Conservation (phyloP, 441 rosid species). For the Melastoma candidum region DNA sequence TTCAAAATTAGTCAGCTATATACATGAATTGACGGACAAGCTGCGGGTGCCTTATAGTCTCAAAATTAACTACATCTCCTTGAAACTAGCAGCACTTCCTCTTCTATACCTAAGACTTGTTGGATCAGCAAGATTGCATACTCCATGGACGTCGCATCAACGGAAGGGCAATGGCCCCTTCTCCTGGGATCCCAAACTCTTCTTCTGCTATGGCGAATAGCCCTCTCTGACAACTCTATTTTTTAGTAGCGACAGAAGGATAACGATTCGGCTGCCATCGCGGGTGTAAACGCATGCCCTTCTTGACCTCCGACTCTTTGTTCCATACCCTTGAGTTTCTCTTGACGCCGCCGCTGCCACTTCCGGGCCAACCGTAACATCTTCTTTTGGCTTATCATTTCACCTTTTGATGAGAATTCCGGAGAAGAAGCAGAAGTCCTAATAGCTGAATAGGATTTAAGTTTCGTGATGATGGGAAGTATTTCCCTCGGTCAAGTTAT, state of each 20-base stretch:
- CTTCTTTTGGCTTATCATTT: constrained; percentile 10
- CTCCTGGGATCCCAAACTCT: constrained; percentile 2
- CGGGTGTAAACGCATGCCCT: neutral
- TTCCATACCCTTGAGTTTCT: too few relatives aligned
- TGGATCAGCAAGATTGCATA: neutral
- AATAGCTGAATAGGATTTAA: too few relatives aligned
- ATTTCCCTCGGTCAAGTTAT: too few relatives aligned
- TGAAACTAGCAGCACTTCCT: neutral
- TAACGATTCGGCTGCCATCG: neutral
- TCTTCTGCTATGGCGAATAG: constrained; percentile 3
- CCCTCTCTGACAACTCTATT: neutral
- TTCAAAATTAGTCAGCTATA: too few relatives aligned
- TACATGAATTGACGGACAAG: too few relatives aligned
- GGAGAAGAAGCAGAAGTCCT: too few relatives aligned
- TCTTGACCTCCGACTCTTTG: neutral
- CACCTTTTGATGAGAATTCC: neutral
- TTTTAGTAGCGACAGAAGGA: neutral
- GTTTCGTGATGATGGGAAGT: too few relatives aligned
- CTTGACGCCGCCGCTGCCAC: neutral
- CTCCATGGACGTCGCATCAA: constrained; percentile 3
- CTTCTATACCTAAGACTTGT: neutral
- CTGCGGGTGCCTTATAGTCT: too few relatives aligned
- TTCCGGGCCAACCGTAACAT: constrained; percentile 7
- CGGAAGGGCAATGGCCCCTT: neutral
- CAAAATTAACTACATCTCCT: neutral